phyloP scores from a whole-genome alignment of 352 stramenopile species.

The Phytophthora melonis region DNA sequence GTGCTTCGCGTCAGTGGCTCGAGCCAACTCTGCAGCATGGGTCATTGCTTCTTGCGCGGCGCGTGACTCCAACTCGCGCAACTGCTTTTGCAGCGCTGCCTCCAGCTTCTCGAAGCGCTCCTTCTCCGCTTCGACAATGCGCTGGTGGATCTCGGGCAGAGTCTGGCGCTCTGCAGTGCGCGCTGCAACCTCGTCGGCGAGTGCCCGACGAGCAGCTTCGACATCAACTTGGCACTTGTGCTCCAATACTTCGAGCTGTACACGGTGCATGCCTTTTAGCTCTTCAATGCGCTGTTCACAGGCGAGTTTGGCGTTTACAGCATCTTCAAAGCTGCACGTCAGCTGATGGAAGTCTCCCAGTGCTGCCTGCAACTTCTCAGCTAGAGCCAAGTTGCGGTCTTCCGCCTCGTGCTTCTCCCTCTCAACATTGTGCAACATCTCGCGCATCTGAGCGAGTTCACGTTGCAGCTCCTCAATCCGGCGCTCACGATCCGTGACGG shows the following conservation, averaged over 20 bases:
- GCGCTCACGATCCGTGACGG: constrained; percentile 25
- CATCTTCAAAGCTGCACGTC: constrained; percentile 67
- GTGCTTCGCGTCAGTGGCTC: constrained; percentile 42
- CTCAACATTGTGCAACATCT: constrained; percentile 36
- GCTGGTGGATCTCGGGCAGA: constrained; percentile 67
- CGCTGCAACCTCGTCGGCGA: constrained; percentile 51
- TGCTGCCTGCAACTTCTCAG: constrained; percentile 70
- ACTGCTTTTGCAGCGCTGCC: constrained; percentile 53
- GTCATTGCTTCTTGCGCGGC: constrained; percentile 50
- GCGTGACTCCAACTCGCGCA: constrained; percentile 63
- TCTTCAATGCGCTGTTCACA: constrained; percentile 67
- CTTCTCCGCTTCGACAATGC: constrained; percentile 64
- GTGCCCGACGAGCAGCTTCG: constrained; percentile 43
- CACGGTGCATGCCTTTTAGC: constrained; percentile 48
- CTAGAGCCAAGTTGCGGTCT: constrained; percentile 54
- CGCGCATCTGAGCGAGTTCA: constrained; percentile 35
- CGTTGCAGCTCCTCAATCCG: constrained; percentile 23
- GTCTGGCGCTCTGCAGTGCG: constrained; percentile 61
- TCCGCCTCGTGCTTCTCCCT: constrained; percentile 56
- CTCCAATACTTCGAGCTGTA: constrained; percentile 66
- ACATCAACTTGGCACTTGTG: constrained; percentile 72
- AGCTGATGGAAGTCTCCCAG: constrained; percentile 77
- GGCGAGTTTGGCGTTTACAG: constrained; percentile 52
- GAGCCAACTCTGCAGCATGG: constrained; percentile 50
- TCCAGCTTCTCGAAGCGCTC: constrained; percentile 78